These are phyloP conservation scores for Coniferiporia weirii DNA, from an alignment of 1,284 basidiomycete species.

Conservation along the genomic window DNA sequence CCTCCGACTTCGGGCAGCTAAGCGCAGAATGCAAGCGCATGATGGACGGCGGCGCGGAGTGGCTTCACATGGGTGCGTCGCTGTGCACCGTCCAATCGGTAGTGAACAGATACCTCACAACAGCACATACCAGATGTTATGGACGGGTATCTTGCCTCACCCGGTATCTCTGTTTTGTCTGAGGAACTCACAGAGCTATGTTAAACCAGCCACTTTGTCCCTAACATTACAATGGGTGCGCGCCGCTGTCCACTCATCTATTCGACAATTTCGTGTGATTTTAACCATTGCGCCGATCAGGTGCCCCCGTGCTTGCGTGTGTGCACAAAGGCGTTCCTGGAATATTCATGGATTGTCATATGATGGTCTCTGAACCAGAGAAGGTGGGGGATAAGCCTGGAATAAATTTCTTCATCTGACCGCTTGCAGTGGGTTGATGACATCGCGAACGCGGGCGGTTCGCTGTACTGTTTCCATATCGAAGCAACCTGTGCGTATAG, in stretches of 20 bases:
- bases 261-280: conserved; percentile 14
- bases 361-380: conserved; percentile 97
- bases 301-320: conserved; percentile 84
- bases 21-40: conserved; percentile 89
- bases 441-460: conserved; percentile 89
- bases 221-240: conserved; percentile 93
- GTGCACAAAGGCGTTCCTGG: conserved; percentile 88
- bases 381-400: conserved; percentile 46
- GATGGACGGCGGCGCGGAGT: conserved; percentile 88
- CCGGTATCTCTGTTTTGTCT: conserved; percentile 20
- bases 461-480: conserved; percentile 95
- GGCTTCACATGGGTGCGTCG: conserved; percentile 90
- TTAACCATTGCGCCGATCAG: conserved; percentile 35
- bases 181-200: conserved; percentile 1
- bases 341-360: conserved; percentile 99
- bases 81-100: background rate
- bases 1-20: conserved; percentile 92
- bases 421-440: conserved; percentile 85
- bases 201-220: conserved; percentile 84
- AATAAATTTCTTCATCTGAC: background rate
- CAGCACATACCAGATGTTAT: conserved; percentile 69
- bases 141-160: conserved; percentile 69
- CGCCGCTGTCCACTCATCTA: conserved; percentile 24
- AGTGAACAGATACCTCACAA: background rate
- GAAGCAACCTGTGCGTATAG: conserved; percentile 81